A percentile compares a stretch with the other conserved stretches of the same genome.
Conservation (phyloP, 2,329 filamentous ascomycete species). For the Chaetoscypha palmicola region DNA sequence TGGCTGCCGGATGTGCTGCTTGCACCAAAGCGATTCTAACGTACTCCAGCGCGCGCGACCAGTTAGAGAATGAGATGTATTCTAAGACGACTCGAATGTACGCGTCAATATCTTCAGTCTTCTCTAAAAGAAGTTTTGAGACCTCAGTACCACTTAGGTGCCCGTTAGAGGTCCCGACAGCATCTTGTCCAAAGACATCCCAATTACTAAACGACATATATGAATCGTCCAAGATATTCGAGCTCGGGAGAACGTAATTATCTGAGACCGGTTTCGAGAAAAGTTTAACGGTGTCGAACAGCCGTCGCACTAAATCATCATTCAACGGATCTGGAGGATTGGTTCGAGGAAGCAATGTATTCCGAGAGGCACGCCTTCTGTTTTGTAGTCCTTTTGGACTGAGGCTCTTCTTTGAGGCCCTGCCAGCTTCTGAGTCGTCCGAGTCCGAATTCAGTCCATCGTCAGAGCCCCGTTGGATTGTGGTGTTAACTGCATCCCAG, state of each 20-base stretch:
- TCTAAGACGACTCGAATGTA: slow-evolving; percentile 52
- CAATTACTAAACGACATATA: slow-evolving; percentile 13
- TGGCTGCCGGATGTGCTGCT: slow-evolving; percentile 23
- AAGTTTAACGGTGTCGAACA: slow-evolving; percentile 49
- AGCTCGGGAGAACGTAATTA: slow-evolving; percentile 47
- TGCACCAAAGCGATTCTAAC: slow-evolving; percentile 38
- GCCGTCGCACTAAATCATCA: slow-evolving; percentile 44
- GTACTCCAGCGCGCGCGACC: slow-evolving; percentile 53
- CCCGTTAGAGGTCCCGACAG: slow-evolving; percentile 23
- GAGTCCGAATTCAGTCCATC: slow-evolving; percentile 21
- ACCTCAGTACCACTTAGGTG: slow-evolving; percentile 24
- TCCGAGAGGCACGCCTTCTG: slow-evolving; percentile 23
- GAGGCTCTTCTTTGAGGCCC: slow-evolving; percentile 7
- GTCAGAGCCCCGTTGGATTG: slow-evolving; percentile 7
- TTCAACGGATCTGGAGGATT: slow-evolving; percentile 35
- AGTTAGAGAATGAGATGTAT: slow-evolving; percentile 58
- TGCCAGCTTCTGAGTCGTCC: slow-evolving; percentile 19
- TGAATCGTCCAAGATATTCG: slow-evolving; percentile 49
- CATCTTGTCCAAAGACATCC: slow-evolving; percentile 30
- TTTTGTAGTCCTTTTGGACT: slow-evolving; percentile 9
- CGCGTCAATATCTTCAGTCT: slow-evolving; percentile 42
- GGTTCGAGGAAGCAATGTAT: slow-evolving; percentile 19
- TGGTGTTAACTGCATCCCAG: slow-evolving; percentile 43
- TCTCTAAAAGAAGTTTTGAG: slow-evolving; percentile 26
- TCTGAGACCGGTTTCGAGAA: slow-evolving; percentile 55